These are phyloP conservation scores for Theobroma grandiflorum DNA, from an alignment of 441 rosid species.

Conservation along the genomic window DNA sequence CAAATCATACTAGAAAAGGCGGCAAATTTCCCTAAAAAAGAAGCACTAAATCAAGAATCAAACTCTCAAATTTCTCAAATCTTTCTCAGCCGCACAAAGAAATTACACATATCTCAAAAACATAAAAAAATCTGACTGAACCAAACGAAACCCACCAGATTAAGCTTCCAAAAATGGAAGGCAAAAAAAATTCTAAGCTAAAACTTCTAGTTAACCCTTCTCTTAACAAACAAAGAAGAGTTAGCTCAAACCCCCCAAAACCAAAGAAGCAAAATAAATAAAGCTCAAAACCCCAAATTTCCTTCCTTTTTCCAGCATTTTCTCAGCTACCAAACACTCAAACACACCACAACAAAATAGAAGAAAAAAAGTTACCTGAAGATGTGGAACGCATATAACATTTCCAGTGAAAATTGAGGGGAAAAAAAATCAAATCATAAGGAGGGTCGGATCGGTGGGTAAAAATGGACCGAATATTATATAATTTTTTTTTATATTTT, in stretches of 20 bases:
- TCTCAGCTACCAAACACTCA: conserved; percentile 15
- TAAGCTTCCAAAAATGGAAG: background rate
- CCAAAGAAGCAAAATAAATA: no score
- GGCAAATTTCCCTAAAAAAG: background rate
- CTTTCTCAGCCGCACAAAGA: background rate
- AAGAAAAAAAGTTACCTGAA: conserved; percentile 45
- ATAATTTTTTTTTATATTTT: background rate
- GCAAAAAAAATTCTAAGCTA: background rate
- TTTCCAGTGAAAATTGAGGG: background rate
- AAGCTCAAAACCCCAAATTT: background rate
- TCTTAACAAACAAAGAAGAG: background rate
- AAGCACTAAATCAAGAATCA: background rate
- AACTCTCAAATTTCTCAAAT: conserved; percentile 10
- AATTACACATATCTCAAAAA: background rate
- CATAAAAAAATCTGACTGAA: background rate
- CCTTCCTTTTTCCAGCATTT: conserved; percentile 20
- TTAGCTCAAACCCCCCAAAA: background rate
- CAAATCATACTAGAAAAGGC: background rate
- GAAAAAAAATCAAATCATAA: background rate
- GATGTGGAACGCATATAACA: conserved; percentile 51
- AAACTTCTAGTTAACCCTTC: conserved; percentile 13
- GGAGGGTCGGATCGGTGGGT: background rate
- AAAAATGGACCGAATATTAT: background rate
- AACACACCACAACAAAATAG: background rate
- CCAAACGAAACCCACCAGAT: background rate